Evolutionary conservation across 2,329 filamentous ascomycete genomes (phyloP), one percentile per base, ranked within the genome.

Genomic region (Clonostachys solani): DNA sequence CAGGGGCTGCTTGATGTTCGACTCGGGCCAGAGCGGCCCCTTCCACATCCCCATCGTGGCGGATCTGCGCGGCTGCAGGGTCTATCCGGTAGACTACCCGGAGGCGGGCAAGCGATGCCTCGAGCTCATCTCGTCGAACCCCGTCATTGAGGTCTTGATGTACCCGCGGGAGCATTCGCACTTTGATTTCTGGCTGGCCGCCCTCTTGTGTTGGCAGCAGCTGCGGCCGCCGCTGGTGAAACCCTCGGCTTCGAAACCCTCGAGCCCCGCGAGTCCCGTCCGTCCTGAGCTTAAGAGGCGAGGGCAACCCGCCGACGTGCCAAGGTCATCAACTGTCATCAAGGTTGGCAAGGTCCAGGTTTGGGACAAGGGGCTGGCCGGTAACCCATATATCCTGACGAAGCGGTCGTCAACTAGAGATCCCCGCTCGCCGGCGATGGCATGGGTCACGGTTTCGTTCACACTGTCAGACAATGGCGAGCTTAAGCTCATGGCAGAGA

Each of bases 391-490:
- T 41, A 72, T 79, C 16, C 77, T 84, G 47, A 72, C 80, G 44
- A 77, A 74, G 55, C 69, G 77, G 5, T 73, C 80, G 3, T 83
- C 81, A 2, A 80, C 79, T 2, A 70, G 77, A 49, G 79, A 84
- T 58, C 57, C 78, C 19, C 71, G 74, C 29, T 75, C 77, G 12
- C 65, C 73, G 1, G 68, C 68, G n/a, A 75, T 75, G 5, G 79
- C 86, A 12, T 97, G 94, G 94, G 83, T 88, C 57, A 82, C 82
- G 53, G 90, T 97, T 5, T 96, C 91, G 33, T 96, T 92, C 65
- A 95, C 94, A 16, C 74, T 99, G 19, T 89, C 95, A 55, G 94
- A 97, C 61, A 96, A 96, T 57, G 94, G 94, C 48, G 89, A 95
- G 60, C 86, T 99, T 61, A 95, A 92, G 60, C 78, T 99, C 12